phyloP scores from a whole-genome alignment of 768 basidiomycete genomes.

The Podaxis sp. region DNA sequence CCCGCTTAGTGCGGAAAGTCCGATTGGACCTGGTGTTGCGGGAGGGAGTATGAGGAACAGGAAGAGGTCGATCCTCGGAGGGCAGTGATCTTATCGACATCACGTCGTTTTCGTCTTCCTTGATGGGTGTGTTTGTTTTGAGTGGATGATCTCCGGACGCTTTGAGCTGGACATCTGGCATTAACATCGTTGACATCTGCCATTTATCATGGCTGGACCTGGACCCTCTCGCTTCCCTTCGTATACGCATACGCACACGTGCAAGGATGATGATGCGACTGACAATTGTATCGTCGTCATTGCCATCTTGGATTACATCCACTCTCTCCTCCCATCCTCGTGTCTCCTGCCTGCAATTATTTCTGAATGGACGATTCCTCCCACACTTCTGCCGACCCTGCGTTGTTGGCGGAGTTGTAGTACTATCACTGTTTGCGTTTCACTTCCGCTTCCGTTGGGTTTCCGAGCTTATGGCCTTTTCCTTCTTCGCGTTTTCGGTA shows the following conservation, averaged over 20 bases:
- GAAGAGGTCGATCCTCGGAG: constrained; percentile 1
- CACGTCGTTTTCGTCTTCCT: background rate
- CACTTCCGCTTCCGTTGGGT: constrained; percentile 2
- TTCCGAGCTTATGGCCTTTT: background rate
- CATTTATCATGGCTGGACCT: background rate
- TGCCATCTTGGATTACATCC: background rate
- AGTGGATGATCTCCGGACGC: background rate
- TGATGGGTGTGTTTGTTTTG: background rate
- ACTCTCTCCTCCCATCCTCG: constrained; percentile 8
- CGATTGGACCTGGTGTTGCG: constrained; percentile 8
- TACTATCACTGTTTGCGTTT: constrained; percentile 5
- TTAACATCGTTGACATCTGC: background rate
- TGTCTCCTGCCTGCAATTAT: constrained; percentile 9
- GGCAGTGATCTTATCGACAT: background rate
- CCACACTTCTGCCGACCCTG: constrained; percentile 2
- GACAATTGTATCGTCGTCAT: background rate
- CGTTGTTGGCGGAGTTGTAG: constrained; percentile 12
- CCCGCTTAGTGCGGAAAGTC: constrained; percentile 14
- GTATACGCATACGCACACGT: constrained; percentile 1
- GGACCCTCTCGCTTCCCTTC: background rate
- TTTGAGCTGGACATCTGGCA: background rate
- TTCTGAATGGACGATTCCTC: constrained; percentile 5
- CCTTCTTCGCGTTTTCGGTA: background rate
- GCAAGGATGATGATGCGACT: background rate
- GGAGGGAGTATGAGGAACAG: background rate